phyloP scores from a whole-genome alignment of 495 filamentous ascomycete genomes.

The Lineolata rhizophorae region DNA sequence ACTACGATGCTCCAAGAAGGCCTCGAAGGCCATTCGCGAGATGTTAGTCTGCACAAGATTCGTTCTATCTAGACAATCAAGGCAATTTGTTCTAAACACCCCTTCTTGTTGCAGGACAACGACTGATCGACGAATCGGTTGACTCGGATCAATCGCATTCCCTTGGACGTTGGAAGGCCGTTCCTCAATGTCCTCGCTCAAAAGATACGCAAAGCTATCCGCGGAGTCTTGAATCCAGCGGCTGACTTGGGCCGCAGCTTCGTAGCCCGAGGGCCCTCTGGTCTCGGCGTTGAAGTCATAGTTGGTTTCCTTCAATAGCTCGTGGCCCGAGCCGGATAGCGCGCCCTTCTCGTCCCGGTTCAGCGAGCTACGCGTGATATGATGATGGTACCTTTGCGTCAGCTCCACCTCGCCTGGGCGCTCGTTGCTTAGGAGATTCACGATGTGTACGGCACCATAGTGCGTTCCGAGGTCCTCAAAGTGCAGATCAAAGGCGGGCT shows the following conservation, averaged over 20 bases:
- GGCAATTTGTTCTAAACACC: slow-evolving; percentile 84
- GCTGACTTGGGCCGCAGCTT: slow-evolving; percentile 60
- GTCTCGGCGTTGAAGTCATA: slow-evolving; percentile 95
- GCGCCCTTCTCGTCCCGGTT: slow-evolving; percentile 23
- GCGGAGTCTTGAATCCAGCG: slow-evolving; percentile 50
- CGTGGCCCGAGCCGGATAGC: slow-evolving; percentile 29
- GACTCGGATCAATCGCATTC: background rate
- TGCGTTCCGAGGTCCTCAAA: slow-evolving; percentile 60
- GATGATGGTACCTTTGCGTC: slow-evolving; percentile 51
- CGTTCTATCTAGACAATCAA: slow-evolving; percentile 89
- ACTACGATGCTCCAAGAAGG: slow-evolving; percentile 47
- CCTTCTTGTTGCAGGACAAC: slow-evolving; percentile 80
- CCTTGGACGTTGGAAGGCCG: slow-evolving; percentile 12
- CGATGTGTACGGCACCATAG: slow-evolving; percentile 75
- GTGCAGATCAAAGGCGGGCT: slow-evolving; percentile 89
- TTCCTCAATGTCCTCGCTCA: slow-evolving; percentile 49
- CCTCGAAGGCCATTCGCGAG: slow-evolving; percentile 71
- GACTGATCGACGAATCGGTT: slow-evolving; percentile 26
- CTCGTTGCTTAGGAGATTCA: slow-evolving; percentile 76
- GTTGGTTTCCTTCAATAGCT: slow-evolving; percentile 55
- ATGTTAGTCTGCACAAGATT: slow-evolving; percentile 93
- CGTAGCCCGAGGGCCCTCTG: slow-evolving; percentile 67
- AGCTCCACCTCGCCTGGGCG: slow-evolving; percentile 70
- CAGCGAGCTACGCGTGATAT: slow-evolving; percentile 46
- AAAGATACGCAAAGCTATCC: slow-evolving; percentile 72